Base-by-base conservation (phyloP, 148 eudicot genomes). In the Rhododendron mucronatum region DNA sequence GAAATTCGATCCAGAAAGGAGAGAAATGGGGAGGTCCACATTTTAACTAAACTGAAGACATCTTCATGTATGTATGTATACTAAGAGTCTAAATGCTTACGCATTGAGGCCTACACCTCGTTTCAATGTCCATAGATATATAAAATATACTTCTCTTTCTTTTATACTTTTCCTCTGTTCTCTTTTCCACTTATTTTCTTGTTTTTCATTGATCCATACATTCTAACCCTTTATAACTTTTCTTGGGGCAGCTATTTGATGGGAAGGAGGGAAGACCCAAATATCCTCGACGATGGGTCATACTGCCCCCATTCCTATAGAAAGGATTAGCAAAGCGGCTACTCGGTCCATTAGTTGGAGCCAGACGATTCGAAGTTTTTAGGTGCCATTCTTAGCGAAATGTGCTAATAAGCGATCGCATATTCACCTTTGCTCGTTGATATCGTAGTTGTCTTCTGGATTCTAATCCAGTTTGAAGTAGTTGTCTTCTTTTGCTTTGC, bases 211-310 rank as follows among this genome's bases (percentile, higher is more conserved):
- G 7, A 80, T 13, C 57, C 26, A 23, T 28, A 4, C 33, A 50
- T 86, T 84, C 84, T 74, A 18, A 69, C 41, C 28, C 37, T 12
- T 82, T 45, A 73, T 28, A 4, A n/a, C 13, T 65, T 85, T 81
- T 77, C 82, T 28, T 69, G 69, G 78, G 88, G 91, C 95, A 97
- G 99, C 88, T 97, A 50, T 97, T 97, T 82, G 98, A 95, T 79
- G 99, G 99, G 45, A 97, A 97, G 89, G 99, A 97, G 5, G 99
- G 98, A 83, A 91, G 90, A 85, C 99, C 99, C 12, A 97, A 93
- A 91, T 97, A 97, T 78, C 98, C 99, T 78, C 92, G 98, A 15
- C 88, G 99, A 89, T 95, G 99, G 99, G 96, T 97, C 77, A 95
- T 97, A 82, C 88, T 95, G 59, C 98, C 99, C 82, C 98, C 98